Evolutionary conservation across 768 basidiomycete genomes (phyloP).

Genomic region (Tricholoma sp.): DNA sequence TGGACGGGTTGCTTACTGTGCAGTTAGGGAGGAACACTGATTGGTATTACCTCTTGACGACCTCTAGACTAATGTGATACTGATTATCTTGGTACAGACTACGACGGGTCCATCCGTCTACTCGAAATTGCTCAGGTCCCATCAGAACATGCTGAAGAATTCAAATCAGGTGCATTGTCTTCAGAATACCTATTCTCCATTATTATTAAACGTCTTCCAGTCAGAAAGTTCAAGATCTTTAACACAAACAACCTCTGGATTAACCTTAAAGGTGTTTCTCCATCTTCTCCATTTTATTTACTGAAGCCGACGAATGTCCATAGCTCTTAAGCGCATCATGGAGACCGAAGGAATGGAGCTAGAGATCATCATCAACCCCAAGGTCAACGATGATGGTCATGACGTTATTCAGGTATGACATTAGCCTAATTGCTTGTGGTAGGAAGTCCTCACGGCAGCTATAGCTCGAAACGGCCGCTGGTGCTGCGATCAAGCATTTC

Average conservation of each 20-base stretch:
- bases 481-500: slow-evolving; percentile 93
- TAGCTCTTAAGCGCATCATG: slow-evolving; percentile 89
- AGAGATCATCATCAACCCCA: slow-evolving; percentile 93
- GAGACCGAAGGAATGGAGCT: slow-evolving; percentile 81
- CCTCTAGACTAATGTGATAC: neutral
- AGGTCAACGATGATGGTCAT: slow-evolving; percentile 81
- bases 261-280: slow-evolving; percentile 58
- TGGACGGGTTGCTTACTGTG: neutral
- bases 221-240: slow-evolving; percentile 92
- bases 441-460: slow-evolving; percentile 14
- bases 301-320: neutral
- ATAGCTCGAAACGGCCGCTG: slow-evolving; percentile 85
- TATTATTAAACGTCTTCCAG: slow-evolving; percentile 24
- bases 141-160: slow-evolving; percentile 89
- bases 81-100: slow-evolving; percentile 36
- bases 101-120: slow-evolving; percentile 81
- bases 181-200: neutral
- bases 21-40: slow-evolving; percentile 72
- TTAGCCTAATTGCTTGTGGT: neutral
- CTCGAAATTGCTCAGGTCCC: slow-evolving; percentile 96
- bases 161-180: slow-evolving; percentile 60
- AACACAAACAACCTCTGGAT: slow-evolving; percentile 85
- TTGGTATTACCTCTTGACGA: slow-evolving; percentile 38
- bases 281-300: neutral
- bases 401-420: slow-evolving; percentile 67